A percentile compares a stretch with the other conserved stretches of the same genome.
Evolutionary conservation across 352 stramenopile genomes (phyloP).

Genomic region (Phytopythium kandeliae): DNA sequence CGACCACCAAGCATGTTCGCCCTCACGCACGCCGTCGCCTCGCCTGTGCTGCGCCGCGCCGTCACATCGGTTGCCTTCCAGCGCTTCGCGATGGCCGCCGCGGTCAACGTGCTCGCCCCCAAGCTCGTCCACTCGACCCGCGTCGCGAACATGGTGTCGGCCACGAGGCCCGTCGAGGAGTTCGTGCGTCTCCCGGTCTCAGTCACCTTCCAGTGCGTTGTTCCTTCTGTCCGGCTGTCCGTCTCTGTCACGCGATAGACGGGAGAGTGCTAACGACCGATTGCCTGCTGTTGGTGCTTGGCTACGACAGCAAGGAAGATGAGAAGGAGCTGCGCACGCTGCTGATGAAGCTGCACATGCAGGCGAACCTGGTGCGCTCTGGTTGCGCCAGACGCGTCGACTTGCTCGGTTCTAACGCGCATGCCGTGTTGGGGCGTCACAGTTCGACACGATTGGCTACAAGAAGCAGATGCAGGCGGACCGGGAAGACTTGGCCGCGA

Average conservation of each 20-base stretch:
- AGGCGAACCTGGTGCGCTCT: constrained; percentile 37
- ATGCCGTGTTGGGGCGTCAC: background rate
- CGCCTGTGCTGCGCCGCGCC: constrained; percentile 1
- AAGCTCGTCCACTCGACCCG: background rate
- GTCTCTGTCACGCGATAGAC: background rate
- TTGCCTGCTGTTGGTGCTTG: background rate
- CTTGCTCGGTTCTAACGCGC: background rate
- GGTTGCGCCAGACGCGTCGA: background rate
- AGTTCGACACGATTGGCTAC: constrained; percentile 36
- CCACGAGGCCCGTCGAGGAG: constrained; percentile 2
- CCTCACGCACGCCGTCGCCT: constrained; percentile 2
- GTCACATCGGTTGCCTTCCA: constrained; percentile 5
- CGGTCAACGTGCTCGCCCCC: constrained; percentile 1
- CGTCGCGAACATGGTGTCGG: constrained; percentile 1
- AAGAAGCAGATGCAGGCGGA: constrained; percentile 61
- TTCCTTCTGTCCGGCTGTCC: background rate
- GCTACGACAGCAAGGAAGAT: constrained; percentile 64
- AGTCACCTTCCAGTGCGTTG: constrained; percentile 7
- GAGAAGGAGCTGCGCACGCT: constrained; percentile 80
- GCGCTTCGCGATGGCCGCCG: constrained; percentile 7
- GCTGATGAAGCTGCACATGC: constrained; percentile 72
- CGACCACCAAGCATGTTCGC: constrained; percentile 4
- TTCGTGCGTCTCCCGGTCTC: constrained; percentile 4
- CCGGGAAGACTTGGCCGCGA: constrained; percentile 54
- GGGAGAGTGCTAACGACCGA: background rate